phyloP scores from a whole-genome alignment of 1,139 yeast genomes.

The Kluyveromyces marxianus region DNA sequence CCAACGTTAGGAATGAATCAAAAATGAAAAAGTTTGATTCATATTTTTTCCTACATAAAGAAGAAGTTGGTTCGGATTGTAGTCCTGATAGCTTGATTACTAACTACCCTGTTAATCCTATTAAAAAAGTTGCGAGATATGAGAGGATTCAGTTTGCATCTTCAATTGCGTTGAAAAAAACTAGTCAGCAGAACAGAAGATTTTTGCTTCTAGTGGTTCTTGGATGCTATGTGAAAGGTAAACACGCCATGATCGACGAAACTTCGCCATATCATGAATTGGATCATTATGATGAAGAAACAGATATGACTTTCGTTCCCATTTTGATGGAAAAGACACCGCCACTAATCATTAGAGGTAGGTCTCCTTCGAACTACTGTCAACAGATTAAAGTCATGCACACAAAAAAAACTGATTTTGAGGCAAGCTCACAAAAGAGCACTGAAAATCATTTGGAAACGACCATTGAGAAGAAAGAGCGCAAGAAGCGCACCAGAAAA shows the following conservation, averaged over 20 bases:
- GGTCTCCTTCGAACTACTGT: constrained; percentile 57
- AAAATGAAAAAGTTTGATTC: constrained; percentile 48
- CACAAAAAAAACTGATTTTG: constrained; percentile 5
- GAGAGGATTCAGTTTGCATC: constrained; percentile 65
- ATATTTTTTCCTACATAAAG: constrained; percentile 42
- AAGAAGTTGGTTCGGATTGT: constrained; percentile 19
- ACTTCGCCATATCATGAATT: constrained; percentile 4
- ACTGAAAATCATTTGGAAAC: background rate
- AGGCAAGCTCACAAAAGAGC: background rate
- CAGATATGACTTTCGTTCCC: constrained; percentile 19
- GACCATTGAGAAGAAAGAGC: background rate
- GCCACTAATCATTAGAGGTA: constrained; percentile 56
- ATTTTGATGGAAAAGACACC: constrained; percentile 46
- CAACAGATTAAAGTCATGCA: constrained; percentile 8
- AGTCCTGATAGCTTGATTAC: constrained; percentile 17
- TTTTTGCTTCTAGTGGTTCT: constrained; percentile 50
- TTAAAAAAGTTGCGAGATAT: constrained; percentile 56
- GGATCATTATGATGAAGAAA: constrained; percentile 10
- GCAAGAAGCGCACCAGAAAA: constrained; percentile 5
- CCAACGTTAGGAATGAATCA: constrained; percentile 48
- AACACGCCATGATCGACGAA: constrained; percentile 23
- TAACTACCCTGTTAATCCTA: constrained; percentile 41
- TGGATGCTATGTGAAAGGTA: constrained; percentile 42
- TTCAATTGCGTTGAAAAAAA: constrained; percentile 48
- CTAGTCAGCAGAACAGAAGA: constrained; percentile 39